Evolutionary conservation across 2,329 filamentous ascomycete genomes (phyloP).

Genomic region (Apiospora hydei): DNA sequence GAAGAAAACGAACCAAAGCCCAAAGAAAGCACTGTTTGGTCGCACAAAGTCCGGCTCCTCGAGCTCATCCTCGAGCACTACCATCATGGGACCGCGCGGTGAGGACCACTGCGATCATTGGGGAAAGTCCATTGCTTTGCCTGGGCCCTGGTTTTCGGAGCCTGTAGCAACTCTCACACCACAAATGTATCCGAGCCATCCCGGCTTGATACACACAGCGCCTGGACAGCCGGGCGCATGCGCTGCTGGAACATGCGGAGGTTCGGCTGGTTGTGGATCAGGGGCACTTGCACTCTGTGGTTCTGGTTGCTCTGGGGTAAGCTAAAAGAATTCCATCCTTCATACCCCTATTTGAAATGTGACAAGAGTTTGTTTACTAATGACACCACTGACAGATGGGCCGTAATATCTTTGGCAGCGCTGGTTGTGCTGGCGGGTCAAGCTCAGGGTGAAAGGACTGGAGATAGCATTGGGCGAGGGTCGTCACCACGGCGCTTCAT

Average conservation of each 20-base stretch:
- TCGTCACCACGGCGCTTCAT: not conserved
- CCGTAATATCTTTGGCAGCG: not conserved
- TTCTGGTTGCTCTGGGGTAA: conserved; percentile 20
- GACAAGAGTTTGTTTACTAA: not conserved
- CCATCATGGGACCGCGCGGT: conserved; percentile 24
- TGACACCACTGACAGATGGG: conserved; percentile 2
- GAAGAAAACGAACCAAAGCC: conserved; percentile 24
- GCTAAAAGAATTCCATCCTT: not conserved
- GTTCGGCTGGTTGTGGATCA: conserved; percentile 24
- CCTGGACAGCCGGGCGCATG: conserved; percentile 22
- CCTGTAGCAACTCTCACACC: conserved; percentile 19
- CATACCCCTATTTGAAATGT: no score
- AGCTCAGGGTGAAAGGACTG: not conserved
- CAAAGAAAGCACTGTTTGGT: conserved; percentile 17
- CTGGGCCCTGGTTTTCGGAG: conserved; percentile 25
- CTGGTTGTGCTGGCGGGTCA: conserved; percentile 11
- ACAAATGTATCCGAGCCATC: conserved; percentile 23
- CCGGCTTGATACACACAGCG: conserved; percentile 23
- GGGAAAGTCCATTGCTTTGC: conserved; percentile 23
- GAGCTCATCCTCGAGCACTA: not conserved
- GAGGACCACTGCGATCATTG: conserved; percentile 23
- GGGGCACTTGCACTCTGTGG: conserved; percentile 19
- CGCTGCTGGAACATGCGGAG: conserved; percentile 25
- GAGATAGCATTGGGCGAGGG: not conserved
- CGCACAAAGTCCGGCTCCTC: conserved; percentile 22